These are phyloP conservation scores for Aspergillus intermedius DNA, from an alignment of 2,329 filamentous ascomycete species.

Conservation along the genomic window DNA sequence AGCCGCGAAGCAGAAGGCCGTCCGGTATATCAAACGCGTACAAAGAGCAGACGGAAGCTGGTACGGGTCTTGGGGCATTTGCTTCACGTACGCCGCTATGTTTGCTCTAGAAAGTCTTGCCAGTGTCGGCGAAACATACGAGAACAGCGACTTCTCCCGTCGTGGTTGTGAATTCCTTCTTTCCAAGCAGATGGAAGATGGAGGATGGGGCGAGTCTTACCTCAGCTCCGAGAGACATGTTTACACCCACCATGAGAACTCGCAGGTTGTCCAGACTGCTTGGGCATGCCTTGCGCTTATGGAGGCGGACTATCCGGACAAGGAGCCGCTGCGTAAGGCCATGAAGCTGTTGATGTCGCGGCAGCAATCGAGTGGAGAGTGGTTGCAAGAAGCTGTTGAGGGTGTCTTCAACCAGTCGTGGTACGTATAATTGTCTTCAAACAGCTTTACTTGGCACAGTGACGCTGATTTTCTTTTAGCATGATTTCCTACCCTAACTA, in stretches of 20 bases:
- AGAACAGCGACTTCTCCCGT: constrained; percentile 62
- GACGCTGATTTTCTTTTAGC: constrained; percentile 37
- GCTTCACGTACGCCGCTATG: constrained; percentile 95
- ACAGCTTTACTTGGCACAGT: constrained; percentile 5
- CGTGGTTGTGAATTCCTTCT: constrained; percentile 81
- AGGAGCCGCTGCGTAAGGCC: constrained; percentile 64
- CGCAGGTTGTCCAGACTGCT: constrained; percentile 88
- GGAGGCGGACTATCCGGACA: constrained; percentile 73
- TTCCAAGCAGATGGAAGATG: constrained; percentile 76
- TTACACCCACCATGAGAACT: constrained; percentile 71
- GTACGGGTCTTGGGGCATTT: constrained; percentile 98
- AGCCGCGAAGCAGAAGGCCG: constrained; percentile 63
- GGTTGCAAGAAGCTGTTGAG: constrained; percentile 91
- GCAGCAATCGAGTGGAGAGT: constrained; percentile 85
- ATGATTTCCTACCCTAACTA: constrained; percentile 99
- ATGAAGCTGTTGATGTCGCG: constrained; percentile 75
- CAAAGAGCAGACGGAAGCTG: constrained; percentile 82
- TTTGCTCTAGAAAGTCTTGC: constrained; percentile 85
- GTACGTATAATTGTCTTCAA: constrained; percentile 40
- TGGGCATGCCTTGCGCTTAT: constrained; percentile 81
- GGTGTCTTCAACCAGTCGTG: constrained; percentile 98
- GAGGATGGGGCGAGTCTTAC: constrained; percentile 96
- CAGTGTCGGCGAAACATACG: constrained; percentile 73
- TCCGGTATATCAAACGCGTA: constrained; percentile 73
- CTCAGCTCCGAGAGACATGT: constrained; percentile 69